phyloP scores from a whole-genome alignment of 2,329 filamentous ascomycete species.

The Ceratocystis variospora region DNA sequence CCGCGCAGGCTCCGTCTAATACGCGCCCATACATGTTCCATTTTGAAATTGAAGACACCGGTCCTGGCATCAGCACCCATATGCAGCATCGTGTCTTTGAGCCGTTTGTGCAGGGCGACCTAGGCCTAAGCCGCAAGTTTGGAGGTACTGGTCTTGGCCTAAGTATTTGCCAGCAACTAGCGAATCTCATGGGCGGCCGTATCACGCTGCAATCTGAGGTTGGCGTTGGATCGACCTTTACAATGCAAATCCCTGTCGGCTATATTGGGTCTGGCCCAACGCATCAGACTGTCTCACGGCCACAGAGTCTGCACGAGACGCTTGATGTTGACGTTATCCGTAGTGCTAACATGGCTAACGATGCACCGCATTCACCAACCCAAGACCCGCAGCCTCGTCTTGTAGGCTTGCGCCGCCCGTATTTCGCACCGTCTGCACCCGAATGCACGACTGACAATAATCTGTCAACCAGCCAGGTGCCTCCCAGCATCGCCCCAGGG shows the following conservation, averaged over 20 bases:
- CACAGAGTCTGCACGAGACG: conserved; percentile 32
- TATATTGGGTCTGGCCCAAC: conserved; percentile 53
- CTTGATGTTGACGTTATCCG: conserved; percentile 22
- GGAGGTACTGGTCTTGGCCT: conserved; percentile 78
- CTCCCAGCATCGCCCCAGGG: conserved; percentile 43
- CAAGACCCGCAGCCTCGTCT: conserved; percentile 61
- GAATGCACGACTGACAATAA: conserved; percentile 20
- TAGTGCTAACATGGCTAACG: conserved; percentile 21
- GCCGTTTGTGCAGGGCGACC: conserved; percentile 85
- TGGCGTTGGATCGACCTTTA: conserved; percentile 67
- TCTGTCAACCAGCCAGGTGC: not conserved
- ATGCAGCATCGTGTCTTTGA: conserved; percentile 80
- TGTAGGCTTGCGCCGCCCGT: conserved; percentile 70
- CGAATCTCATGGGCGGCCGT: conserved; percentile 65
- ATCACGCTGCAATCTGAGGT: conserved; percentile 59
- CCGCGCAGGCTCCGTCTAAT: conserved; percentile 45
- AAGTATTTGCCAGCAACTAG: conserved; percentile 79
- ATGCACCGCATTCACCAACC: conserved; percentile 32
- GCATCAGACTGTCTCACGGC: conserved; percentile 37
- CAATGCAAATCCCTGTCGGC: conserved; percentile 65
- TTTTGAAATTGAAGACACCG: conserved; percentile 79
- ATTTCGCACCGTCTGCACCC: conserved; percentile 42
- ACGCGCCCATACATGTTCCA: conserved; percentile 62
- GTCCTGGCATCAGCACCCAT: conserved; percentile 66
- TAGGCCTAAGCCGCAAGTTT: conserved; percentile 77